Base-by-base conservation (phyloP, 1,139 yeast genomes). In the Nadsonia commutata region DNA sequence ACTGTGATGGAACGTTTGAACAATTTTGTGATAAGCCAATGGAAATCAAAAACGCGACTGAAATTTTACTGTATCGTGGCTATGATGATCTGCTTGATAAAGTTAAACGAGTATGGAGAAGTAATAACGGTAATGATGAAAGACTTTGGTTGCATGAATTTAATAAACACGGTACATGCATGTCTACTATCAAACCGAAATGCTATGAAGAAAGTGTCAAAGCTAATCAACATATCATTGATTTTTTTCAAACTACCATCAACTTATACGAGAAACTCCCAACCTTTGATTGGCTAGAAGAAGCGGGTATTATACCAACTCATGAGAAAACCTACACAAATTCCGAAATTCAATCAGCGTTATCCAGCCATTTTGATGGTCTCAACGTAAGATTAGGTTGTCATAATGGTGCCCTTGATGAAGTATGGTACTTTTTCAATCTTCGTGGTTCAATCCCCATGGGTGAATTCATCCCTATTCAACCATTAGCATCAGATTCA, bases 151-250 rank as follows among this genome's bases (percentile, higher is more conserved):
- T 76, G 22, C 97, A 90, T 60, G 98, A 90, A 62, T 90, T 75
- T 69, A 88, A 88, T 65, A 90, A 90, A 61, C 98, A 90, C 57
- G 97, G 90, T 3, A 86, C 96, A 0, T 90, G 97, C 61, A 77
- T 88, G 65, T 73, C 78, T 36, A 86, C 96, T 0, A 67, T 88
- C 42, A 72, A 72, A 44, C 85, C 94, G 2, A 51, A 59, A 2
- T 90, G 97, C 57, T 85, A 84, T 58, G 47, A 52, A 11, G 43
- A 46, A 20, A 61, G 59, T 36, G 59, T 66, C 42, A 59, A 62
- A 27, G 57, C 68, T 46, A 62, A 74, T 54, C 71, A 73, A 56
- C 77, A 85, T 52, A 85, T 84, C 11, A 80, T 80, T 48, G 95
- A 88, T 60, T 90, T 78, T 60, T 86, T 71, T 63, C 71, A 72